A percentile compares a stretch with the other conserved stretches of the same genome.
phyloP scores from a whole-genome alignment of 306 rosid genomes.

The Begonia peltatifolia region DNA sequence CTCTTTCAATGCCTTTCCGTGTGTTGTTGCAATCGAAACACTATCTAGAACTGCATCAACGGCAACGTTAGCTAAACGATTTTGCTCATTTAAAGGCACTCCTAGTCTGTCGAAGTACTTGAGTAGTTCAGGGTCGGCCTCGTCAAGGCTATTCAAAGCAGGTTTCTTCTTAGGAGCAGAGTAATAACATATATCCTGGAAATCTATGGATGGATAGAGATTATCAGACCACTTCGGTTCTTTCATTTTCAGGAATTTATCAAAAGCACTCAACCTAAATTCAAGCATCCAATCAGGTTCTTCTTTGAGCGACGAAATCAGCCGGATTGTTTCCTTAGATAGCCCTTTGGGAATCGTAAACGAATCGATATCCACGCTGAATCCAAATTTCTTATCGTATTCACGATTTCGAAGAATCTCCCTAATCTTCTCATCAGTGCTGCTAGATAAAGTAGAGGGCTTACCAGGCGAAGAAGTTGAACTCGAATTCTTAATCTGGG shows the following conservation, averaged over 20 bases:
- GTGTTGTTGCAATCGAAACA: slow-evolving; percentile 82
- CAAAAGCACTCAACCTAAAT: slow-evolving; percentile 57
- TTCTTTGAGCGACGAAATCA: slow-evolving; percentile 47
- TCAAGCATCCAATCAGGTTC: slow-evolving; percentile 91
- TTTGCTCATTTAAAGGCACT: slow-evolving; percentile 60
- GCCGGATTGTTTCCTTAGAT: slow-evolving; percentile 39
- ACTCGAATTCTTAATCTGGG: slow-evolving; percentile 11
- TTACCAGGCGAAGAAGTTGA: slow-evolving; percentile 20
- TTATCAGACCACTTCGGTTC: slow-evolving; percentile 83
- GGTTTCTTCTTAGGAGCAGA: slow-evolving; percentile 75
- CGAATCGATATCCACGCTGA: slow-evolving; percentile 51
- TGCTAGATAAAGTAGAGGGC: slow-evolving; percentile 15
- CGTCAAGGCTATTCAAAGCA: slow-evolving; percentile 41
- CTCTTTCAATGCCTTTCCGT: slow-evolving; percentile 60
- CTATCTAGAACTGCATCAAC: slow-evolving; percentile 83
- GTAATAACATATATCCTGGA: slow-evolving; percentile 68
- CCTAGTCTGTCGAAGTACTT: slow-evolving; percentile 69
- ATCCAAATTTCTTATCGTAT: slow-evolving; percentile 68
- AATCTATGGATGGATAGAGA: slow-evolving; percentile 36
- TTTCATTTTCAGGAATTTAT: slow-evolving; percentile 48
- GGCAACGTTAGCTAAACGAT: slow-evolving; percentile 74
- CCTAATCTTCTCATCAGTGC: slow-evolving; percentile 45
- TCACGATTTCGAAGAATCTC: slow-evolving; percentile 76
- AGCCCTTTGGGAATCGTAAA: slow-evolving; percentile 77
- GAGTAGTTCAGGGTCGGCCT: slow-evolving; percentile 75